Evolutionary conservation across 208 protist genomes (phyloP).

Genomic region (Trypanosoma lewisi): DNA sequence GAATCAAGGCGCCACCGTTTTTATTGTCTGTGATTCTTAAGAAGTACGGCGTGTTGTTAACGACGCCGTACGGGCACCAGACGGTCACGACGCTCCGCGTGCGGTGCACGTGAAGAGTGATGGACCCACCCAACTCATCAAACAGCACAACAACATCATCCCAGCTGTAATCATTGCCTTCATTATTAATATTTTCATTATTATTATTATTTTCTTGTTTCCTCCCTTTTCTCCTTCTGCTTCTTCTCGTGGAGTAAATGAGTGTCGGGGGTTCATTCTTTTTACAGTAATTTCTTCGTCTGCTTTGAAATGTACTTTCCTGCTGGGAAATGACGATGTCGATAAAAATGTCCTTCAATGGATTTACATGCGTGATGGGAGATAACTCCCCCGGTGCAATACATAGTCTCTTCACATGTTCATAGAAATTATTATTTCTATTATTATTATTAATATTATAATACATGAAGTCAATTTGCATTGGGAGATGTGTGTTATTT

Average conservation of each 20-base stretch:
- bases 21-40: slow-evolving; percentile 45
- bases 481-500: slow-evolving; percentile 55
- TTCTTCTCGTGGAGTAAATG: slow-evolving; percentile 28
- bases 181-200: too few species aligned
- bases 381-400: slow-evolving; percentile 30
- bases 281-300: too few species aligned
- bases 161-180: too few species aligned
- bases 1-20: slow-evolving; percentile 21
- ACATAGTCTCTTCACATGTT: slow-evolving; percentile 31
- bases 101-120: slow-evolving; percentile 54
- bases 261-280: slow-evolving; percentile 21
- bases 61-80: slow-evolving; percentile 61
- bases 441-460: too few species aligned
- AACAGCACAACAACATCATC: slow-evolving; percentile 20
- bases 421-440: slow-evolving; percentile 41
- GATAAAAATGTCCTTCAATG: slow-evolving; percentile 57
- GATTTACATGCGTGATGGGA: slow-evolving; percentile 61
- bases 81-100: slow-evolving; percentile 33
- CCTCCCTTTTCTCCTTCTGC: too few species aligned
- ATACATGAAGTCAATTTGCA: slow-evolving; percentile 46
- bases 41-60: slow-evolving; percentile 49
- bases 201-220: too few species aligned
- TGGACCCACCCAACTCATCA: slow-evolving; percentile 26
- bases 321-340: slow-evolving; percentile 47
- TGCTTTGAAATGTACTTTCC: too few species aligned